A percentile compares a stretch with the other conserved stretches of the same genome.
Conservation (phyloP, 495 filamentous ascomycete genomes). For the Podospora didyma region DNA sequence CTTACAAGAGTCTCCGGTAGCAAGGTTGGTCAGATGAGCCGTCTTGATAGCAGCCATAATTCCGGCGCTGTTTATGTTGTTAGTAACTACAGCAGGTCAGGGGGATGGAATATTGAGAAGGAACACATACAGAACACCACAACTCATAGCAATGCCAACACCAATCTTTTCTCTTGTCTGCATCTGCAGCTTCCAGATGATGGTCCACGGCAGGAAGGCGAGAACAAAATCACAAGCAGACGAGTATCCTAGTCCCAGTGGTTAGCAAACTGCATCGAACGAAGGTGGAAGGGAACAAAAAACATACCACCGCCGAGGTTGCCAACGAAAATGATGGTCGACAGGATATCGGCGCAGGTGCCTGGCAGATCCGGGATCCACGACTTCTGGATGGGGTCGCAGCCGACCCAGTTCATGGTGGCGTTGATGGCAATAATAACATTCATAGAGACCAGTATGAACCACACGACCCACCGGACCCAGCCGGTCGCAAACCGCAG, state of each 20-base stretch:
- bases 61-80: neutral
- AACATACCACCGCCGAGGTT: constrained; percentile 12
- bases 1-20: constrained; percentile 10
- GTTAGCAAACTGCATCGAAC: too few relatives aligned
- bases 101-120: too few relatives aligned
- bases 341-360: constrained; percentile 23
- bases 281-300: neutral
- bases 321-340: constrained; percentile 30
- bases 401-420: constrained; percentile 34
- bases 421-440: neutral
- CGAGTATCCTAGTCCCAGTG: constrained; percentile 27
- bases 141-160: constrained; percentile 31
- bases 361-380: constrained; percentile 22
- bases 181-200: constrained; percentile 27
- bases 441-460: constrained; percentile 15
- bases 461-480: constrained; percentile 8
- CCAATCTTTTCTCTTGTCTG: constrained; percentile 27
- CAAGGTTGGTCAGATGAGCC: constrained; percentile 3
- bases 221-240: constrained; percentile 27
- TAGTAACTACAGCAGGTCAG: neutral
- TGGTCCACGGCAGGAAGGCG: constrained; percentile 25
- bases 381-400: constrained; percentile 26
- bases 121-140: constrained; percentile 20
- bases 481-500: constrained; percentile 29
- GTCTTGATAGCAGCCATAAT: constrained; percentile 6